Evolutionary conservation across 2,329 filamentous ascomycete genomes (phyloP).

Genomic region (Podosphaera xanthii): DNA sequence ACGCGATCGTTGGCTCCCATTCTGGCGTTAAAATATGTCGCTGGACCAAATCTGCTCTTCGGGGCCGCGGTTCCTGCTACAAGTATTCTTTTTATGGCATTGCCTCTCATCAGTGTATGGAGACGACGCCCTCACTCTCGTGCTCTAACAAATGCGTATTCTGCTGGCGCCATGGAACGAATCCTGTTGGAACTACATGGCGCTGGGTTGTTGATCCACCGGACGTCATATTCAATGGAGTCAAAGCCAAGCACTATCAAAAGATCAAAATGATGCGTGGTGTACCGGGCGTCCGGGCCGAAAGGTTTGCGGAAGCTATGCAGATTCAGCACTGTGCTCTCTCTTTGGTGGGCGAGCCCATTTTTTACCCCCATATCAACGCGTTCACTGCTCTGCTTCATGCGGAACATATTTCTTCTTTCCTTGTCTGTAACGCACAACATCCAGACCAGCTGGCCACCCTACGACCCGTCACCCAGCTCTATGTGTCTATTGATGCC

Average conservation of each 20-base stretch:
- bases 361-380: constrained; percentile 96
- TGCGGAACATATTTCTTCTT: constrained; percentile 67
- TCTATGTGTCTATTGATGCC: constrained; percentile 92
- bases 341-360: constrained; percentile 85
- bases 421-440: constrained; percentile 92
- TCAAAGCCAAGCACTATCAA: constrained; percentile 80
- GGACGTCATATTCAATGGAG: constrained; percentile 69
- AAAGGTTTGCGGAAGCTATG: constrained; percentile 84
- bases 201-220: constrained; percentile 87
- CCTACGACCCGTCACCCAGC: constrained; percentile 69
- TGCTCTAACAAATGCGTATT: constrained; percentile 98
- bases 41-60: constrained; percentile 92
- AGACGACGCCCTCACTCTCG: constrained; percentile 82
- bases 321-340: constrained; percentile 81
- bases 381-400: constrained; percentile 71
- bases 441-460: constrained; percentile 76
- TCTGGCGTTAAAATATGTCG: constrained; percentile 95
- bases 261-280: constrained; percentile 96
- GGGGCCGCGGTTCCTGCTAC: constrained; percentile 86
- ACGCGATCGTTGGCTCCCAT: constrained; percentile 84
- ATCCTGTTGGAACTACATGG: constrained; percentile 91
- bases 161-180: constrained; percentile 95
- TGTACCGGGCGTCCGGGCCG: constrained; percentile 74
- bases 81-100: constrained; percentile 97
- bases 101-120: constrained; percentile 91